Evolutionary conservation across 2,329 filamentous ascomycete species (phyloP).

Genomic region (Botryotinia narcissicola): DNA sequence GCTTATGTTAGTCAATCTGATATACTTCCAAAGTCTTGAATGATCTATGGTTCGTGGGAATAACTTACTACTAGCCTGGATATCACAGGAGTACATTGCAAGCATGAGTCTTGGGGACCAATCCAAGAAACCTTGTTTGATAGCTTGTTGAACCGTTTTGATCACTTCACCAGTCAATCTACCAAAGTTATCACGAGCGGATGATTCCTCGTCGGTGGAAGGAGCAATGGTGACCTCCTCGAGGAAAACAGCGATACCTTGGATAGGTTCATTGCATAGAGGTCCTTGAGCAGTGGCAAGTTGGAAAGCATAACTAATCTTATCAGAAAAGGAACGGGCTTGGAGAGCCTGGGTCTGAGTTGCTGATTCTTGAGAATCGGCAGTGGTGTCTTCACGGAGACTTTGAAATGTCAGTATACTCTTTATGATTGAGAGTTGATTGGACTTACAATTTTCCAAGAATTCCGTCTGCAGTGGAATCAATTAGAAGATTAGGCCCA

Average conservation of each 20-base stretch:
- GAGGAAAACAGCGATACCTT: constrained; percentile 87
- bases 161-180: constrained; percentile 92
- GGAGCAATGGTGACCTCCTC: constrained; percentile 70
- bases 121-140: constrained; percentile 83
- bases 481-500: constrained; percentile 87
- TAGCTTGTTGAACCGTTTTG: constrained; percentile 79
- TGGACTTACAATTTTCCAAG: constrained; percentile 65
- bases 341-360: constrained; percentile 49
- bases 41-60: not conserved
- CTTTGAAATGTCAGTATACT: constrained; percentile 18
- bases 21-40: not conserved
- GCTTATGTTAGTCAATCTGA: constrained; percentile 24
- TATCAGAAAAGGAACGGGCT: constrained; percentile 76
- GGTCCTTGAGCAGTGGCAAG: constrained; percentile 85
- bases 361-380: constrained; percentile 39
- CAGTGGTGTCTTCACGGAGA: constrained; percentile 31
- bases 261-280: constrained; percentile 87
- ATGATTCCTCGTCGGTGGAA: constrained; percentile 50
- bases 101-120: constrained; percentile 95
- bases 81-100: constrained; percentile 97
- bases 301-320: constrained; percentile 91
- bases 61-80: constrained; percentile 80
- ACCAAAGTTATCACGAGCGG: constrained; percentile 65
- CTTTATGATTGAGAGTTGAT: too few relatives aligned
- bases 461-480: constrained; percentile 69